Evolutionary conservation across 139 green algal species (phyloP), one percentile per base, ranked within the genome.

Genomic region (Haematococcus lacustris): DNA sequence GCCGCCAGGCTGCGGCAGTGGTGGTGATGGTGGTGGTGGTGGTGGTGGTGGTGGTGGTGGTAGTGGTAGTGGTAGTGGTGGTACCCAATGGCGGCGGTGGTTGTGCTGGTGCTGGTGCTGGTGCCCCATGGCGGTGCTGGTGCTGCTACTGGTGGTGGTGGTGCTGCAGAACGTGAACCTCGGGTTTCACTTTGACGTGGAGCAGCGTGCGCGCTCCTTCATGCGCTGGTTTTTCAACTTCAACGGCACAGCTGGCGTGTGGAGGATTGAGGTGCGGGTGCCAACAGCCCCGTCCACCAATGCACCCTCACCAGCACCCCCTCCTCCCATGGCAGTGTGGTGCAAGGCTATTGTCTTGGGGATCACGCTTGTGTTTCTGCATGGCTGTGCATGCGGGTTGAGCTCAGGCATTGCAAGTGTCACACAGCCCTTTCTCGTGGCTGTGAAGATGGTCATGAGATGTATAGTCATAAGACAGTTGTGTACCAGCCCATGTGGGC

Each of bases 151-250:
- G 9, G 9, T 17, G 17, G 9, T 64, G 9, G 53, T 68, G 7
- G 5, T 7, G 26, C 3, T 66, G 30, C 70, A 86, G 80, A 67
- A 74, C 50, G 51, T 86, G 6, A 83, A 83, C 68, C 79, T 89
- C 33, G 73, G 77, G 47, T 88, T 90, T 74, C 82, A 90, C 76
- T 87, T 90, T 76, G 80, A 84, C 28, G 82, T 88, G 71, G 82
- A 87, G 80, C 85, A 90, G 80, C 68, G 79, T 9, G 82, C 79
- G 5, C 84, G 82, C 60, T 82, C 71, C 50, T 86, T 79, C 77
- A 71, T 88, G 63, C 77, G 85, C 39, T 85, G 82, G 74, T 90
- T 90, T 74, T 85, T 90, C 78, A 88, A 89, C 77, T 89, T 89
- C 79, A 89, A 89, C 66, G 84, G 84, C 64, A 89, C 84, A 23